phyloP scores from a whole-genome alignment of 23 red algal species.

The Agarophyton chilense region DNA sequence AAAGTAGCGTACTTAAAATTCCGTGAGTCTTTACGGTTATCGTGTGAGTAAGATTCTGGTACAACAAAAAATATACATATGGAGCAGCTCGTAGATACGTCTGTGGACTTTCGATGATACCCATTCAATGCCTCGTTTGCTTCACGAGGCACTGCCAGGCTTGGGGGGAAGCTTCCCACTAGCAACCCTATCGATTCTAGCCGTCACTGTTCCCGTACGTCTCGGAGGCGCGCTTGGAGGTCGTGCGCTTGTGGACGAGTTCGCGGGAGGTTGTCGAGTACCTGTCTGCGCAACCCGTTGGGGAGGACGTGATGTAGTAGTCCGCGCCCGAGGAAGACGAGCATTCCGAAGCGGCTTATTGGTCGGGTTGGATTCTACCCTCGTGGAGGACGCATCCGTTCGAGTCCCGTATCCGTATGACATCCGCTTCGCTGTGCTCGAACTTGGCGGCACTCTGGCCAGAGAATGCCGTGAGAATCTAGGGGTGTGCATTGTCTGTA shows the following conservation, averaged over 20 bases:
- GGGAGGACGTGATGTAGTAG: slow-evolving; percentile 1
- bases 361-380: background rate
- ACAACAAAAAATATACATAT: slow-evolving; percentile 51
- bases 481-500: slow-evolving; percentile 19
- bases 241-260: background rate
- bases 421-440: slow-evolving; percentile 24
- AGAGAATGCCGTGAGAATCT: slow-evolving; percentile 15
- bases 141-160: background rate
- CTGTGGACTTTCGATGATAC: background rate
- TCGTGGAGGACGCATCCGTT: background rate
- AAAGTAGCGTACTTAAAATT: background rate
- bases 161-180: slow-evolving; percentile 38
- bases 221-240: slow-evolving; percentile 4
- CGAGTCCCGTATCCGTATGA: slow-evolving; percentile 34
- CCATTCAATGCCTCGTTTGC: too few relatives aligned
- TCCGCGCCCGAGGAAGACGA: slow-evolving; percentile 18
- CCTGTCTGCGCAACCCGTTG: slow-evolving; percentile 2
- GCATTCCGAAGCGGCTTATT: slow-evolving; percentile 13
- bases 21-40: background rate
- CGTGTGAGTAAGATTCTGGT: slow-evolving; percentile 8
- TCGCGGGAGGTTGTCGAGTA: background rate
- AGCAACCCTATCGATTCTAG: slow-evolving; percentile 11
- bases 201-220: slow-evolving; percentile 5
- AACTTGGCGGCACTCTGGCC: slow-evolving; percentile 21
- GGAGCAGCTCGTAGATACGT: background rate